Evolutionary conservation across 345 rosid species (phyloP), one percentile per base, ranked within the genome.

Genomic region (Cochlearia excelsa): DNA sequence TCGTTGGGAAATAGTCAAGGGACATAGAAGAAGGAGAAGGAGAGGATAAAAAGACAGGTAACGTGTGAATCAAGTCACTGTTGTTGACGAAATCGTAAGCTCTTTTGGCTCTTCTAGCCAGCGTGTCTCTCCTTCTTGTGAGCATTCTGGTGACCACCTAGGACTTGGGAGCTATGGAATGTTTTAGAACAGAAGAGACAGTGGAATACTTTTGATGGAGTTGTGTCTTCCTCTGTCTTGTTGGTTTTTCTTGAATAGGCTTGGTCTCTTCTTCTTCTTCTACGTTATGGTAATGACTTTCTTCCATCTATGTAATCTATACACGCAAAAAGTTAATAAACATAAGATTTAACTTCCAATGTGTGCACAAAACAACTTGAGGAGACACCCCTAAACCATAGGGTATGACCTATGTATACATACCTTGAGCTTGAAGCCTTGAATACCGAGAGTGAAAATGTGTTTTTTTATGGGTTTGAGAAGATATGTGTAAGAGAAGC

Each of bases 61-160:
- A 52, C 66, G 72, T 50, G 75, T 62, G 70, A 68, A 54, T 54
- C 31, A 40, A 51, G 54, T 28, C 52, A 77, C 48, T 77, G 68
- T 52, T 71, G 56, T 58, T 64, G n/a, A 46, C 60, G 40, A 63
- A 81, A 63, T 77, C 82, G 0, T 81, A 71, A 3, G 71, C 80
- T 37, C 84, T 72, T 78, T 80, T 84, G 30, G 86, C 87, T 61
- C 79, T 91, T 67, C 95, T 78, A 0, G 87, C n/a, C 90, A 6
- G 88, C 84, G 5, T 61, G 77, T 66, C 98, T 77, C 63, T 91
- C 98, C 57, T 80, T 88, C 88, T 86, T 91, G 81, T 91, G 96
- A 9, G 98, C 96, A 35, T 91, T 91, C 52, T 91, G 98, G 69
- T 91, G 98, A 26, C 98, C 98, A 7, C 96, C 98, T 23, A 91